Evolutionary conservation across 306 rosid genomes (phyloP).

Genomic region (Quercus engelmannii): DNA sequence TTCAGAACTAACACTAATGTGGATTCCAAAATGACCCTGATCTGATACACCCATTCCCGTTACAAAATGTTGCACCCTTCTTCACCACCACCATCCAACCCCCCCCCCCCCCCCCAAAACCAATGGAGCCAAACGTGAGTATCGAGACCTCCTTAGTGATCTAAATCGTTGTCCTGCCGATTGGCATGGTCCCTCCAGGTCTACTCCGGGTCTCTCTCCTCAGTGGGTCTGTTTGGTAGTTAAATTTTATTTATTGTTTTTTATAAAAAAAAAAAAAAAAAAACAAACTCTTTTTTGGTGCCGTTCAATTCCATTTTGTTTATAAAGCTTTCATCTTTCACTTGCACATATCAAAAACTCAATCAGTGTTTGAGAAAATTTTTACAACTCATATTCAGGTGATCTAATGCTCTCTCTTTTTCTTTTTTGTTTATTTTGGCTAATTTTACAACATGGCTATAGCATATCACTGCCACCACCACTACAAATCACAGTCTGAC

Average conservation of each 20-base stretch:
- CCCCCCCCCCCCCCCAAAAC: too few relatives aligned
- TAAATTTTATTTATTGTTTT: too few relatives aligned
- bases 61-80: too few relatives aligned
- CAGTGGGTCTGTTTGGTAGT: slow-evolving; percentile 31
- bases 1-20: too few relatives aligned
- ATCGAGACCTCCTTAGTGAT: too few relatives aligned
- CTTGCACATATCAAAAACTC: not conserved
- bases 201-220: slow-evolving; percentile 3
- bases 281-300: too few relatives aligned
- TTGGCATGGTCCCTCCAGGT: too few relatives aligned
- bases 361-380: not conserved
- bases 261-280: too few relatives aligned
- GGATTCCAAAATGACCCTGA: too few relatives aligned
- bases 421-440: not conserved
- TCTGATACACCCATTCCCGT: too few relatives aligned
- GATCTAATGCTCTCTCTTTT: not conserved
- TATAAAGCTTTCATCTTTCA: slow-evolving; percentile 10
- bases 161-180: accelerated
- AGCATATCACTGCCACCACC: slow-evolving; percentile 19
- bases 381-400: slow-evolving; percentile 4
- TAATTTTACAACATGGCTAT: slow-evolving; percentile 47
- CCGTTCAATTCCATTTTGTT: not conserved
- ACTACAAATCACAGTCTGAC: slow-evolving; percentile 39
- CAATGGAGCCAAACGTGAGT: too few relatives aligned
- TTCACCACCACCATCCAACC: too few relatives aligned